Evolutionary conservation across 2,329 filamentous ascomycete genomes (phyloP), one percentile per base, ranked within the genome.

Genomic region (Verticillium isaacii): DNA sequence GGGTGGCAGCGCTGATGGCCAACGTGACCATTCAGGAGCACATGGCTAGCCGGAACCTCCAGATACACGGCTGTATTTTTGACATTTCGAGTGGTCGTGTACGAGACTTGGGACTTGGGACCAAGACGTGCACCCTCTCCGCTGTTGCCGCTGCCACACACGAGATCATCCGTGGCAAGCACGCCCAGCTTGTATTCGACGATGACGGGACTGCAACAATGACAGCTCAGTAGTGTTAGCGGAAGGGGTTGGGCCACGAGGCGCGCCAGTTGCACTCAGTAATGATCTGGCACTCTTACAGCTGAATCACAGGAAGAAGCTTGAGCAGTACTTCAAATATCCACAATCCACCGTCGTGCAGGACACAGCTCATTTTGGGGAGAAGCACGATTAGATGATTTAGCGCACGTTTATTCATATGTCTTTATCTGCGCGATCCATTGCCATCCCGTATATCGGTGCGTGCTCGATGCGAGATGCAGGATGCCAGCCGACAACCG

Each of bases 11-110:
- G 23, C 75, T 95, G 62, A 84, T 88, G 78, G 81, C 86, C 71
- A 93, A 92, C 74, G 79, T 82, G 58, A 83, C 85, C 29, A 83
- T 96, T 34, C 82, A 87, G 69, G 88, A 91, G 64, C 91, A 90
- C 32, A 85, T 93, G 63, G 74, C 79, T 66, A 87, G 92, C 68
- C 81, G 90, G 32, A 89, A 88, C 1, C 75, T 96, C 52, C 78
- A 89, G 74, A 83, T 96, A 6, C 91, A 95, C 73, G 92, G 91
- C n/a, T 81, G 88, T 60, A 79, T 96, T 15, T 94, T 91, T 72
- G 88, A 95, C 66, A 75, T 86, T 59, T 75, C 68, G 6, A 75
- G 70, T 23, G 84, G 84, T 14, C 77, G 77, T 63, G 73, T 86
- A 59, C 72, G 73, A 45, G 80, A 86, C 67, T 70, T 86, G 2